Base-by-base conservation (phyloP, 2,329 filamentous ascomycete genomes). In the Talaromyces sp. region DNA sequence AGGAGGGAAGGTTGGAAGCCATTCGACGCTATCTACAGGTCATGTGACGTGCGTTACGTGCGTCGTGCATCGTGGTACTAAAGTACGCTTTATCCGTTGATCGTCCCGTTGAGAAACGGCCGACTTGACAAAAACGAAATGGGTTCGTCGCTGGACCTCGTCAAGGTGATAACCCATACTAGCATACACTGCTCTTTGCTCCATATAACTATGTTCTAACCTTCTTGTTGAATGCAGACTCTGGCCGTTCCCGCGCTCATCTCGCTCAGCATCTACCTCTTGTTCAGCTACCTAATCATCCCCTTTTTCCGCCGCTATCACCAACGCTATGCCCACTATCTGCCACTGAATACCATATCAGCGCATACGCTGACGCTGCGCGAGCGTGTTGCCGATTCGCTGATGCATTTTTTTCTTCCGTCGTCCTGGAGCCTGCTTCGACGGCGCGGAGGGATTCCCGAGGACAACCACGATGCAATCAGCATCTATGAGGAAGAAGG, bases 241-340 rank as follows among this genome's bases (percentile, higher is more conserved):
- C 77, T 92, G 65, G 74, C 91, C 68, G 78, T 91, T 65, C 89
- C 90, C 36, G 89, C 89, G 59, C 69, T 88, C 70, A 87, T 92
- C 70, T 89, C 89, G 53, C 81, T 92, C 55, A 75, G 84, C 64
- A 78, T 91, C 66, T 93, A 90, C 75, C 75, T 92, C 68, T 61
- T 87, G 62, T 76, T 87, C 61, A 87, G 85, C 61, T 90, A 87
- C 73, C 76, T 87, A 68, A 69, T 91, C 64, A 71, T 90, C 30
- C 90, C 90, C 1, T 71, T 89, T 63, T 90, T 89, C 84, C 87
- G 85, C 55, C 84, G 83, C 61, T 90, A 91, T 74, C 87, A 85
- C 65, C 83, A 83, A 67, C 86, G 89, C 63, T 92, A 92, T 74
- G 84, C 86, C 70, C 87, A 90, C 64, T 92, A 92, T 71, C 84